phyloP scores from a whole-genome alignment of 371 early-diverging fungal species.

The Nosema muscidifuracis region DNA sequence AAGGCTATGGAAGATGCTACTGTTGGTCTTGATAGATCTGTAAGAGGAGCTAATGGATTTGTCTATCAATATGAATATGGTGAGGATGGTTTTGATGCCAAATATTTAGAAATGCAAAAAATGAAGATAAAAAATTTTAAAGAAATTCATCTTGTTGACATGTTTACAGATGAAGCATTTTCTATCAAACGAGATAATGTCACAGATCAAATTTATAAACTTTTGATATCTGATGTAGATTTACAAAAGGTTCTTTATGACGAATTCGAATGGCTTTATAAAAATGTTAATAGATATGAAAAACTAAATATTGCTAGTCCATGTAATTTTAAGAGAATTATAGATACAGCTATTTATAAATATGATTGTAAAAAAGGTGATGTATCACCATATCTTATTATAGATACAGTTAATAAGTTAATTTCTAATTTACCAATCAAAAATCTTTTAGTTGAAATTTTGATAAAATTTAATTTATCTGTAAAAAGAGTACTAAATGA shows the following conservation, averaged over 20 bases:
- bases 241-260: slow-evolving; percentile 32
- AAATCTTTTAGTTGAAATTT: slow-evolving; percentile 29
- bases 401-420: slow-evolving; percentile 14
- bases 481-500: slow-evolving; percentile 35
- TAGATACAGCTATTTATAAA: slow-evolving; percentile 2
- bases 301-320: slow-evolving; percentile 14
- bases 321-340: slow-evolving; percentile 39
- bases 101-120: slow-evolving; percentile 75
- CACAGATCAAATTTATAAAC: slow-evolving; percentile 29
- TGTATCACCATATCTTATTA: slow-evolving; percentile 36
- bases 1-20: slow-evolving; percentile 95
- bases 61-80: slow-evolving; percentile 91
- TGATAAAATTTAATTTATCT: slow-evolving; percentile 34
- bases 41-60: slow-evolving; percentile 81
- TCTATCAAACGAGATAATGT: background rate
- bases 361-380: slow-evolving; percentile 21
- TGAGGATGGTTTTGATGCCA: slow-evolving; percentile 95
- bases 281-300: slow-evolving; percentile 5
- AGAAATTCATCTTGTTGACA: slow-evolving; percentile 40
- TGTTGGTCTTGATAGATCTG: slow-evolving; percentile 93
- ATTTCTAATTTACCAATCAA: background rate
- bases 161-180: slow-evolving; percentile 13
- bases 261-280: slow-evolving; percentile 33
- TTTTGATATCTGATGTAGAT: slow-evolving; percentile 33
- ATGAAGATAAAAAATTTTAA: slow-evolving; percentile 20